Evolutionary conservation across 805 yeast genomes (phyloP).

Genomic region (Wickerhamiella bombiphila): DNA sequence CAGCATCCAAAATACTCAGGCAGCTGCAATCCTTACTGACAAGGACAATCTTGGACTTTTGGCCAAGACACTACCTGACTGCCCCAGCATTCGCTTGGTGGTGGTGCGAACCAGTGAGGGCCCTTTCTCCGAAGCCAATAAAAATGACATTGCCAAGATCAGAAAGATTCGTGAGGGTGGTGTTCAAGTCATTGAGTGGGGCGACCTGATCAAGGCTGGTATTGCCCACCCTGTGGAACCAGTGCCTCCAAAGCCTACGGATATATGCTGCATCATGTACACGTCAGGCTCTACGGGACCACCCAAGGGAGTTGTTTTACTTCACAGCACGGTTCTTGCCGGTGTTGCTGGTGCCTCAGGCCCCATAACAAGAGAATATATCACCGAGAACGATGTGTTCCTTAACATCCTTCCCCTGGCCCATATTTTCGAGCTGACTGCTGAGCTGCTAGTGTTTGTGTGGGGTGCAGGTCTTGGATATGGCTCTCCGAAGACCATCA

Average conservation of each 20-base stretch:
- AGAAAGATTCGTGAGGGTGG: constrained; percentile 50
- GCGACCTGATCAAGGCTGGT: constrained; percentile 58
- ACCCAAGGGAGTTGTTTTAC: constrained; percentile 70
- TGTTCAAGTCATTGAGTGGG: constrained; percentile 45
- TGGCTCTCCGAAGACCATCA: constrained; percentile 81
- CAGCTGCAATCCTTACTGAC: constrained; percentile 72
- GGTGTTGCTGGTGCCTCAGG: constrained; percentile 74
- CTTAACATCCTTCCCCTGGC: constrained; percentile 90
- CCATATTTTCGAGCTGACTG: constrained; percentile 84
- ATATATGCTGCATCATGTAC: constrained; percentile 65
- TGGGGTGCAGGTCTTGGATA: constrained; percentile 91
- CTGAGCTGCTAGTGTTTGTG: constrained; percentile 62
- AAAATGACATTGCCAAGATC: constrained; percentile 34
- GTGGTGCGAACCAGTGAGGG: constrained; percentile 44
- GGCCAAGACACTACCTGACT: constrained; percentile 50
- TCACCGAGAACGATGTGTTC: constrained; percentile 50
- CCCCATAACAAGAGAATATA: constrained; percentile 38
- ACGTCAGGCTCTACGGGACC: constrained; percentile 78
- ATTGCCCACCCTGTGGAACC: constrained; percentile 29
- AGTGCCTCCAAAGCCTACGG: constrained; percentile 40
- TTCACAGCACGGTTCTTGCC: constrained; percentile 56
- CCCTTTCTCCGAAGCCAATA: constrained; percentile 43
- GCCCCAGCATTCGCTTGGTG: constrained; percentile 46
- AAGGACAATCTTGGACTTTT: constrained; percentile 54
- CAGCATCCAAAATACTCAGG: constrained; percentile 69